Conservation (phyloP, 169 alveolate genomes). For the Neospora caninum region DNA sequence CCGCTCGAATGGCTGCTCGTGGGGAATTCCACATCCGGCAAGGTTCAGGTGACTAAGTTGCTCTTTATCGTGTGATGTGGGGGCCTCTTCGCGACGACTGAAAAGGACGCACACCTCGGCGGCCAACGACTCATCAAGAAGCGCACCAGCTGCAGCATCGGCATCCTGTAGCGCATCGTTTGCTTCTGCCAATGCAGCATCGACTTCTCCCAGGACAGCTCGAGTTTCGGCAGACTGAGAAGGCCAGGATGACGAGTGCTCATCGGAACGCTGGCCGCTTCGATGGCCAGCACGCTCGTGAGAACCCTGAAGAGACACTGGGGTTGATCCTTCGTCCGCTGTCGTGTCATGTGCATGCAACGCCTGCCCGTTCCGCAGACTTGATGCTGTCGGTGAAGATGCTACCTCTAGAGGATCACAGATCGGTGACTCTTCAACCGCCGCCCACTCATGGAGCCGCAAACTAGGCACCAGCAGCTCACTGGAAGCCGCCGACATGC, state of each 20-base stretch:
- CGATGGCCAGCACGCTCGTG: background rate
- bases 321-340: background rate
- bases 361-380: too few relatives aligned
- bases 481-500: background rate
- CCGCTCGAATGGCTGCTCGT: too few relatives aligned
- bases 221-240: too few relatives aligned
- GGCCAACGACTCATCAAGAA: background rate
- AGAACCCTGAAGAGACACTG: background rate
- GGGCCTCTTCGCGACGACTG: too few relatives aligned
- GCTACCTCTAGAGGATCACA: background rate
- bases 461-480: background rate
- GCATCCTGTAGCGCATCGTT: background rate
- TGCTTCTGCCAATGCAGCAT: slow-evolving; percentile 1
- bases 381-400: background rate
- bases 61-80: too few relatives aligned
- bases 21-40: too few relatives aligned
- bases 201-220: background rate
- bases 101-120: too few relatives aligned
- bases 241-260: too few relatives aligned
- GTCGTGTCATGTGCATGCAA: background rate
- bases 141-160: background rate
- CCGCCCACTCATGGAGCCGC: background rate
- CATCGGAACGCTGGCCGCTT: too few relatives aligned
- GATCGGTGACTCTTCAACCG: background rate
- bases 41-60: too few relatives aligned